Evolutionary conservation across 306 rosid genomes (phyloP), one percentile per base, ranked within the genome.

Genomic region (Oemleria cerasiformis): DNA sequence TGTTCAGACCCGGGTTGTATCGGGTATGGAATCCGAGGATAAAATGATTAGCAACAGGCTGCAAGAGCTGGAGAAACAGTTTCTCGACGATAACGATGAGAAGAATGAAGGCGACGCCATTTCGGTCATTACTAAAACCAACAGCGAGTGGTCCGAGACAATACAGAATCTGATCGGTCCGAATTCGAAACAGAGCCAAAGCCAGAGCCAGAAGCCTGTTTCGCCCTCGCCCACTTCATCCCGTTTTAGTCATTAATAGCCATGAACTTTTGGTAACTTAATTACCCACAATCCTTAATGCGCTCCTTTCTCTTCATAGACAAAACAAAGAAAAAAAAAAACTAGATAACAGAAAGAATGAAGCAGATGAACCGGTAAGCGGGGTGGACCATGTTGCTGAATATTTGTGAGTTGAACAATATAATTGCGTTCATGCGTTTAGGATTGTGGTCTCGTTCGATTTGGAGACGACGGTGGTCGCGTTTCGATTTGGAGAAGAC

Each of bases 171-270:
- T 93, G 66, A 90, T 90, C 25, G 72, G 73, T 47, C 75, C 82
- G 42, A 60, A n/a, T n/a, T n/a, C n/a, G n/a, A n/a, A n/a, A n/a
- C n/a, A n/a, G n/a, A n/a, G n/a, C n/a, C n/a, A 5, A 5, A 13
- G 72, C 69, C 82, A 68, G 51, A 67, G 58, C 58, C 98, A 75
- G 78, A 90, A 88, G 10, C 92, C 79, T 0, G 62, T 54, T 63
- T 87, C 97, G 3, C 79, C 87, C 0, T 92, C 98, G 0, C 98
- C 98, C 0, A 83, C 92, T 21, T 89, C 97, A 0, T 88, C 98
- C n/a, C n/a, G n/a, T n/a, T n/a, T n/a, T n/a, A n/a, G n/a, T n/a
- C n/a, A n/a, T n/a, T n/a, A n/a, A n/a, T n/a, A n/a, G n/a, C n/a
- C n/a, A n/a, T n/a, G n/a, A n/a, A n/a, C n/a, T n/a, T n/a, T n/a